Conservation (phyloP, 371 early-diverging fungal species). For the Zopfochytrium polystomum region DNA sequence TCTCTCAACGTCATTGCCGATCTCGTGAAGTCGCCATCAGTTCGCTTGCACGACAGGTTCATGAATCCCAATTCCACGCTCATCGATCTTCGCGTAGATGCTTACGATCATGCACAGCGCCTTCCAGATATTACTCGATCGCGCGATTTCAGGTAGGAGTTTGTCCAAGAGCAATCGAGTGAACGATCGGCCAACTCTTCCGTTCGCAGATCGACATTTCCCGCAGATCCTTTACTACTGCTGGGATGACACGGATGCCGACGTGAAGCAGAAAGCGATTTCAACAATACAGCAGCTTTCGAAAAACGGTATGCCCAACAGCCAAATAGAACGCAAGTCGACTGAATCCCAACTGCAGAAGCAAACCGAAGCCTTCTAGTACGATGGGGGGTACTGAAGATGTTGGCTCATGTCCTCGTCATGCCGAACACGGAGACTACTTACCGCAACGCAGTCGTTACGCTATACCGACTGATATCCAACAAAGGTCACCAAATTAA, state of each 20-base stretch:
- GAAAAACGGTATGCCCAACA: conserved; percentile 51
- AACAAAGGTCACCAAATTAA: conserved; percentile 49
- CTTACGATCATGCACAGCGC: no score
- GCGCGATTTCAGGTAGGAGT: conserved; percentile 61
- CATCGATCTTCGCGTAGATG: background rate
- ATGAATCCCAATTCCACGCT: background rate
- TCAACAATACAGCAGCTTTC: conserved; percentile 68
- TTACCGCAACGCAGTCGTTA: conserved; percentile 65
- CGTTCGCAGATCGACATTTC: conserved; percentile 41
- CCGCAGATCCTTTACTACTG: conserved; percentile 53
- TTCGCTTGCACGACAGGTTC: conserved; percentile 51
- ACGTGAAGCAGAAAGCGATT: conserved; percentile 57
- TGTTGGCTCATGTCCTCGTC: conserved; percentile 61
- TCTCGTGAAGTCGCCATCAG: conserved; percentile 65
- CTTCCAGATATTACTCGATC: conserved; percentile 60
- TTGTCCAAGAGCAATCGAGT: background rate
- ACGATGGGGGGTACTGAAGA: conserved; percentile 57
- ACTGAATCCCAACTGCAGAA: conserved; percentile 39
- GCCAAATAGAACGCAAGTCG: background rate
- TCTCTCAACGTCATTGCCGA: conserved; percentile 56
- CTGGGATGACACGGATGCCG: conserved; percentile 46
- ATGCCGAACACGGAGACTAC: conserved; percentile 56
- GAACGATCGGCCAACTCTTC: background rate
- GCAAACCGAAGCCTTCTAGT: conserved; percentile 57
- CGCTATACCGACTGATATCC: conserved; percentile 67